Evolutionary conservation across 2,329 filamentous ascomycete species (phyloP), one percentile per base, ranked within the genome.

Genomic region (Aspergillus clavatus): DNA sequence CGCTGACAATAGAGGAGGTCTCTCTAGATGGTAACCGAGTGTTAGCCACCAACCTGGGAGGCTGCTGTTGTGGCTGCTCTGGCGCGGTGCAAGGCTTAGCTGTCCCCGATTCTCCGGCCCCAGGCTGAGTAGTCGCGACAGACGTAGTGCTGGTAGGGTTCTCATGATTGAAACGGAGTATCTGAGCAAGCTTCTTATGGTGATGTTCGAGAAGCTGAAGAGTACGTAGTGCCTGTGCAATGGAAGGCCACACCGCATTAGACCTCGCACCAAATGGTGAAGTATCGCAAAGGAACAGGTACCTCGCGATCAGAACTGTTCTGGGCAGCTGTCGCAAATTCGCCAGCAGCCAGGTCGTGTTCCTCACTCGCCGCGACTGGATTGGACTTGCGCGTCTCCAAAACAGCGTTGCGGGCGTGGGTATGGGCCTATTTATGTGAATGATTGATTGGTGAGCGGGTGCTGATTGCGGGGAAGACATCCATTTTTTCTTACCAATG

Each of bases 151-250:
- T 49, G 47, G 61, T 60, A 29, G 79, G 73, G 46, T 76, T 72
- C 42, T 78, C 77, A 63, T 75, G 71, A 28, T 87, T 84, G 35
- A 85, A 79, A 60, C 85, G 85, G 52, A 97, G 80, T 33, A 96
- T 81, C 52, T 86, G 82, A 12, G 90, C 89, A 10, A 97, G 82
- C 51, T 82, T 83, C 54, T 83, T 81, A 65, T 98, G 93, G 65
- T 98, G 89, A 52, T 87, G 79, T 67, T 96, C 89, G 46, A 98
- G 82, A 2, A 97, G 79, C 54, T 80, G 81, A 48, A 98, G 75
- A 7, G 90, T 93, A 42, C 93, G 82, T 40, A 95, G 71, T 11
- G 90, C 91, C 75, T 95, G 77, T 75, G 80, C 31, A 38, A n/a
- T 14, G 49, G 36, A 22, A 18, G 10, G 21, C 12, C 11, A 29